Conservation (phyloP, 2,329 filamentous ascomycete genomes). For the Periconia macrospinosa region DNA sequence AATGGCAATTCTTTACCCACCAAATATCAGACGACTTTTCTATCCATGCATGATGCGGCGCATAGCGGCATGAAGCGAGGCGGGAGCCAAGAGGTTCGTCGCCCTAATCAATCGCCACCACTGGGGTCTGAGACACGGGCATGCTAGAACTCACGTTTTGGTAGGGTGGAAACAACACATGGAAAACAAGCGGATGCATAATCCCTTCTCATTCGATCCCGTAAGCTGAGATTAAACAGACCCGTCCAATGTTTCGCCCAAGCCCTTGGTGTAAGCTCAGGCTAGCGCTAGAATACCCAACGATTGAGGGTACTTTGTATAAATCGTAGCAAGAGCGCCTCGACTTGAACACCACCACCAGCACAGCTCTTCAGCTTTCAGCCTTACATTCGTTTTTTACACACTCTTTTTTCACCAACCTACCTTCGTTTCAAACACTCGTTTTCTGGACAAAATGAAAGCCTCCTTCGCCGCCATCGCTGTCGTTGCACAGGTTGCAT, state of each 20-base stretch:
- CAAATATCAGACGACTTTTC: neutral
- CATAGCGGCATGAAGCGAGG: neutral
- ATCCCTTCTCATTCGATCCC: no score
- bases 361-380: neutral
- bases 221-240: neutral
- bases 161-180: neutral
- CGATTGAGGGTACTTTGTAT: neutral
- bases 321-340: neutral
- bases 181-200: no score
- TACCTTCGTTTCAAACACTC: neutral
- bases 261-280: neutral
- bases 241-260: neutral
- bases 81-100: neutral
- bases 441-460: conserved; percentile 2
- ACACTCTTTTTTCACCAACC: neutral
- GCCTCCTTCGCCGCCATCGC: neutral
- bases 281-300: no score
- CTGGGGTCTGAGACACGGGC: neutral
- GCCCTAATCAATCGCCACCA: neutral
- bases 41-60: neutral
- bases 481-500: neutral
- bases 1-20: no score
- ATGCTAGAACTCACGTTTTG: neutral
- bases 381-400: neutral
- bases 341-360: neutral